phyloP scores from a whole-genome alignment of 306 rosid genomes.

The Begonia peltatifolia region DNA sequence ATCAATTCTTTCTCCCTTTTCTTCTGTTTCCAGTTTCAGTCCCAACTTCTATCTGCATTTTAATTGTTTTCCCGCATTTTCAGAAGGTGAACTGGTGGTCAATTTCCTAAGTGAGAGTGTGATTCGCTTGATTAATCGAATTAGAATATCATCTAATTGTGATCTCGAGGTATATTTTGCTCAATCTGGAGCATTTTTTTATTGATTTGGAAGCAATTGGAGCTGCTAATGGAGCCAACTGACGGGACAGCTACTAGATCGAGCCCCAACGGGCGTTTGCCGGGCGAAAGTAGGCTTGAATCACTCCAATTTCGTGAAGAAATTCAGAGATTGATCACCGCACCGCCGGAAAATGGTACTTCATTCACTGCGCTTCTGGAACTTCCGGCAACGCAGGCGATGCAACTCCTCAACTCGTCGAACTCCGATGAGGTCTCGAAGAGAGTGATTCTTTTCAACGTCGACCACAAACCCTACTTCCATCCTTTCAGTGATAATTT shows the following conservation, averaged over 20 bases:
- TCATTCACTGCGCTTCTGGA: slow-evolving; percentile 95
- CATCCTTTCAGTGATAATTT: slow-evolving; percentile 28
- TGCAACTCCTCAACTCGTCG: slow-evolving; percentile 75
- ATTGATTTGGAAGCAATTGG: slow-evolving; percentile 8
- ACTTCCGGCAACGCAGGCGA: slow-evolving; percentile 69
- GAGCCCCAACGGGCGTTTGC: slow-evolving; percentile 16
- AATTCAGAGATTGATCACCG: slow-evolving; percentile 62
- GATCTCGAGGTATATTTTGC: slow-evolving; percentile 4
- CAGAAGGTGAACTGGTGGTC: neutral
- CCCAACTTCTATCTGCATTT: neutral
- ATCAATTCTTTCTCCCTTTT: neutral
- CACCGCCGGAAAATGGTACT: slow-evolving; percentile 49
- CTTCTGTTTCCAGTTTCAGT: neutral
- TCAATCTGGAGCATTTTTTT: slow-evolving; percentile 8
- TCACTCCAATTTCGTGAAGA: slow-evolving; percentile 72
- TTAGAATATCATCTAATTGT: neutral
- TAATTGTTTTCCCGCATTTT: neutral
- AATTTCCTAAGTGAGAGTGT: neutral
- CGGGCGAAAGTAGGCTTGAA: slow-evolving; percentile 36
- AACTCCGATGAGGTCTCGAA: slow-evolving; percentile 12
- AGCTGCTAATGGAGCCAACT: slow-evolving; percentile 35
- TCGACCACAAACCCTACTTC: slow-evolving; percentile 23
- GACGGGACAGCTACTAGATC: slow-evolving; percentile 38
- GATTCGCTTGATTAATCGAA: slow-evolving; percentile 4
- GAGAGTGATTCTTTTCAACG: slow-evolving; percentile 10